phyloP scores from a whole-genome alignment of 495 filamentous ascomycete species.

The Geopyxis carbonaria region DNA sequence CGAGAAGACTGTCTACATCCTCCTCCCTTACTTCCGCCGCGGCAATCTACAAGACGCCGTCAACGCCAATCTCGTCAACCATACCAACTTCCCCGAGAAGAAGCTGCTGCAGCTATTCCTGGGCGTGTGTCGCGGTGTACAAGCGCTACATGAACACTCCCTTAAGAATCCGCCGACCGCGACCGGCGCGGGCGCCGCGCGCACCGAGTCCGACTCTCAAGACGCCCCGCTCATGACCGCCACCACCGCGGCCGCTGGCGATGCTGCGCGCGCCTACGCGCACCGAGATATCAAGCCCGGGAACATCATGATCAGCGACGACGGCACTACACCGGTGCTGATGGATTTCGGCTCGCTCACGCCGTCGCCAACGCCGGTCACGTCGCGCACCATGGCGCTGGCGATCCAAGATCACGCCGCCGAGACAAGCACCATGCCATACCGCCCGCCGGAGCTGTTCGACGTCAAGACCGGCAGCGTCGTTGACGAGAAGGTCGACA shows the following conservation, averaged over 20 bases:
- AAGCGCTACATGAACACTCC: slow-evolving; percentile 77
- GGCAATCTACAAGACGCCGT: slow-evolving; percentile 96
- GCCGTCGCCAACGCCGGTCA: slow-evolving; percentile 79
- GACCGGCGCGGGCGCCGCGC: slow-evolving; percentile 23
- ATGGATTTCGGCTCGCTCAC: slow-evolving; percentile 95
- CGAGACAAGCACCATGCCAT: slow-evolving; percentile 96
- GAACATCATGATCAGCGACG: slow-evolving; percentile 92
- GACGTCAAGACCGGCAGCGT: slow-evolving; percentile 88
- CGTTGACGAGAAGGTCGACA: slow-evolving; percentile 93
- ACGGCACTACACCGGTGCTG: slow-evolving; percentile 73
- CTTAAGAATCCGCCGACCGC: slow-evolving; percentile 33
- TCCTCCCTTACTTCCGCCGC: slow-evolving; percentile 83
- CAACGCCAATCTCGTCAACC: slow-evolving; percentile 96
- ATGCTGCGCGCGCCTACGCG: slow-evolving; percentile 58
- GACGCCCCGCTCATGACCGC: slow-evolving; percentile 40
- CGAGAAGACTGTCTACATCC: slow-evolving; percentile 87
- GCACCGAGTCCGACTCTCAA: slow-evolving; percentile 29
- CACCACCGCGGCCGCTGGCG: slow-evolving; percentile 44
- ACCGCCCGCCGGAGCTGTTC: slow-evolving; percentile 92
- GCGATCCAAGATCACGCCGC: slow-evolving; percentile 85
- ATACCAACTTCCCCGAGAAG: slow-evolving; percentile 80
- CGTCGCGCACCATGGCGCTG: slow-evolving; percentile 75
- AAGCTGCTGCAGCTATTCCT: slow-evolving; percentile 77
- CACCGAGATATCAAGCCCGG: slow-evolving; percentile 97
- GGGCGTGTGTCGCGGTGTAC: slow-evolving; percentile 74